These are phyloP conservation scores for Triticum turgidum DNA, from an alignment of 176 grass and related monocot genomes.

Conservation along the genomic window DNA sequence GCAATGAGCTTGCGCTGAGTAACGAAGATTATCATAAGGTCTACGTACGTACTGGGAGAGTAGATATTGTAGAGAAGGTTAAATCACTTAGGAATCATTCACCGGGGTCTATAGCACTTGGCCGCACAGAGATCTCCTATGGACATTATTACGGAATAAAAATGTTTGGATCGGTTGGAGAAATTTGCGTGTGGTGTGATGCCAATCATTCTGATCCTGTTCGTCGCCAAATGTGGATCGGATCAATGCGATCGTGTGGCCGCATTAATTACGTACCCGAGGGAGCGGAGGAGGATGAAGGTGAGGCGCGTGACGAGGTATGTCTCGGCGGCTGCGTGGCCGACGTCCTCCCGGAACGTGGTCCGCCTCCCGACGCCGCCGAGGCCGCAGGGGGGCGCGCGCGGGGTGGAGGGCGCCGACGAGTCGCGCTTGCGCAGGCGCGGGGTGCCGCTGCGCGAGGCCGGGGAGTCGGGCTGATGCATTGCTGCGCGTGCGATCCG, in stretches of 20 bases:
- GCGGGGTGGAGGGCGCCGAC: neutral
- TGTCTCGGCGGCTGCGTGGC: constrained; percentile 80
- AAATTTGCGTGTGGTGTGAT: neutral
- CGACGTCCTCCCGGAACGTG: constrained; percentile 62
- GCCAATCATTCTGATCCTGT: neutral
- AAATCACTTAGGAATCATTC: neutral
- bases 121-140: neutral
- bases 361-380: constrained; percentile 1
- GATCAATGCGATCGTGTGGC: neutral
- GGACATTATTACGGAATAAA: neutral
- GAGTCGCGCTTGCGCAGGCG: constrained; percentile 32
- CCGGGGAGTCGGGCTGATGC: neutral
- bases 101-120: neutral
- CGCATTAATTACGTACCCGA: constrained; percentile 49
- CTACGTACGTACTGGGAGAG: neutral
- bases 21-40: neutral
- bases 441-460: neutral
- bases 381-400: neutral
- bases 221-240: neutral
- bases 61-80: neutral
- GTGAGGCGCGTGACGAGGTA: constrained; percentile 84
- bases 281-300: constrained; percentile 77
- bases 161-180: neutral
- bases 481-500: constrained; percentile 7
- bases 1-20: neutral